phyloP scores from a whole-genome alignment of 345 rosid genomes.

The Citrus trifoliata region DNA sequence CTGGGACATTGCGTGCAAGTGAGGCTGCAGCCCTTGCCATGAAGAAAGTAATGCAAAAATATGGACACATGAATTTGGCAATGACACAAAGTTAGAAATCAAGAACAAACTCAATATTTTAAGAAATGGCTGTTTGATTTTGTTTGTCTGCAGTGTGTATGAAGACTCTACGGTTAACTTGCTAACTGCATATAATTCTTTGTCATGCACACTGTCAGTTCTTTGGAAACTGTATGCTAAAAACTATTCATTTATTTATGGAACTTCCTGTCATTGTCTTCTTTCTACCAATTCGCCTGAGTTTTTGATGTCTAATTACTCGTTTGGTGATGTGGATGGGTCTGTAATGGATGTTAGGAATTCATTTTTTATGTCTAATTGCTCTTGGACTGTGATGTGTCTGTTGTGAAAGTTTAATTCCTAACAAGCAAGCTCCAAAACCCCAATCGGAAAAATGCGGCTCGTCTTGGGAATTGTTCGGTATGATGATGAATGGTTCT shows the following conservation, averaged over 20 bases:
- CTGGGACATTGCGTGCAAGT: slow-evolving; percentile 76
- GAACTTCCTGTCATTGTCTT: not conserved
- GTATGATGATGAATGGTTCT: too few species aligned
- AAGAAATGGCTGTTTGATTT: not conserved
- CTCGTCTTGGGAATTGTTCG: too few species aligned
- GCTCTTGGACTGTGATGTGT: too few species aligned
- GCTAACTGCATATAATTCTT: not conserved
- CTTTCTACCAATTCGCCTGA: not conserved
- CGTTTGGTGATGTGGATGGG: too few species aligned
- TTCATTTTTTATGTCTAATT: too few species aligned
- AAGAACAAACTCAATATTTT: not conserved
- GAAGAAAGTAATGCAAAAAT: slow-evolving; percentile 84
- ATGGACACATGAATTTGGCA: slow-evolving; percentile 50
- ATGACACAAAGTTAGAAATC: slow-evolving; percentile 28
- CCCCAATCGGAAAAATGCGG: too few species aligned
- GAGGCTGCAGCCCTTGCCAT: slow-evolving; percentile 94
- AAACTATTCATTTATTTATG: not conserved
- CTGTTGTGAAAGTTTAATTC: not conserved
- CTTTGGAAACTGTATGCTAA: too few species aligned
- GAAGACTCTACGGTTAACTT: not conserved
- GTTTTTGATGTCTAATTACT: not conserved
- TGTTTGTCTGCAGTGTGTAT: not conserved
- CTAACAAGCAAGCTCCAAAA: not conserved
- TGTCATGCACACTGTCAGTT: too few species aligned
- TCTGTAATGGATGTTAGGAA: too few species aligned